These are phyloP conservation scores for Rhizophagus sp. DNA, from an alignment of 192 early-diverging fungal genomes.

Conservation along the genomic window DNA sequence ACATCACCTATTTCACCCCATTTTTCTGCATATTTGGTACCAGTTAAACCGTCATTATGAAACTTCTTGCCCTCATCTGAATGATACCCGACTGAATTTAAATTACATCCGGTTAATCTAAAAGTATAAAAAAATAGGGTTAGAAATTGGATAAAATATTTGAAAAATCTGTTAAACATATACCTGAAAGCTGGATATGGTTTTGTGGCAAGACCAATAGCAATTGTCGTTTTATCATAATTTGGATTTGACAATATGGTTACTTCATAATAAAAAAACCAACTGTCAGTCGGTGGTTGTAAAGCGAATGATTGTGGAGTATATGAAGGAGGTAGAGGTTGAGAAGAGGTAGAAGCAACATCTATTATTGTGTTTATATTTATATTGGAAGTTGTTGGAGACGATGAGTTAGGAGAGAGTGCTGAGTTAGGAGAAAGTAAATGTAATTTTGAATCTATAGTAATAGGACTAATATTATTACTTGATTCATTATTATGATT, in stretches of 20 bases:
- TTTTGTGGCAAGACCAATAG: slow-evolving; percentile 52
- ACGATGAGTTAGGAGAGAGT: too few relatives aligned
- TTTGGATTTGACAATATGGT: slow-evolving; percentile 18
- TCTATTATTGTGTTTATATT: background rate
- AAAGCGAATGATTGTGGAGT: too few relatives aligned
- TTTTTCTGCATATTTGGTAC: slow-evolving; percentile 36
- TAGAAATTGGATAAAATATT: too few relatives aligned
- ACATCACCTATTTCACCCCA: slow-evolving; percentile 47
- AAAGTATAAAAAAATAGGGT: background rate
- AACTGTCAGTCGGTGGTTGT: background rate
- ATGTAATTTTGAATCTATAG: too few relatives aligned
- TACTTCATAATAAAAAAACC: slow-evolving; percentile 25
- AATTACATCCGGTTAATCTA: slow-evolving; percentile 45
- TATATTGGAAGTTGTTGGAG: background rate
- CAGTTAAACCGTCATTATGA: slow-evolving; percentile 39
- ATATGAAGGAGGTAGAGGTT: too few relatives aligned
- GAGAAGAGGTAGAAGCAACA: too few relatives aligned
- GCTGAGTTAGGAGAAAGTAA: too few relatives aligned
- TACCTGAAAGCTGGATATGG: slow-evolving; percentile 51
- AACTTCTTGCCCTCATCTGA: slow-evolving; percentile 42
- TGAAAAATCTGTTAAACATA: background rate
- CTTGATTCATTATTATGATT: too few relatives aligned
- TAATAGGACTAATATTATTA: too few relatives aligned
- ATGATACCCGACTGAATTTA: slow-evolving; percentile 50
- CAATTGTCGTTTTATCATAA: slow-evolving; percentile 42